Conservation (phyloP, 2,329 filamentous ascomycete genomes). For the Monosporascus sp. region DNA sequence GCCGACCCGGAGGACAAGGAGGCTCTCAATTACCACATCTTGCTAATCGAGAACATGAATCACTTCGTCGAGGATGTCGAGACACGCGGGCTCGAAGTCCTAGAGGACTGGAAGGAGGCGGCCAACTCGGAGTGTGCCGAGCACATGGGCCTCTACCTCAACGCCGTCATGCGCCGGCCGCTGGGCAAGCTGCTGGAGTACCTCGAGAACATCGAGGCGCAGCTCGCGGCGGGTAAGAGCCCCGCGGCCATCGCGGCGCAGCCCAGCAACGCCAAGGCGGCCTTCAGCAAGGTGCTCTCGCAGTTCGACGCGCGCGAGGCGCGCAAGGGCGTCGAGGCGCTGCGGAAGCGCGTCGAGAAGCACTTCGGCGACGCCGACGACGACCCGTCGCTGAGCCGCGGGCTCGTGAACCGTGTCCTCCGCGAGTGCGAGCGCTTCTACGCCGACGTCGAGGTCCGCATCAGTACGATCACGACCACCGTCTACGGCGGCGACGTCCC, state of each 20-base stretch:
- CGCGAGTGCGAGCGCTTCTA: slow-evolving; percentile 60
- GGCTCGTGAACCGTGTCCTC: slow-evolving; percentile 53
- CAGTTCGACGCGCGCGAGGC: slow-evolving; percentile 80
- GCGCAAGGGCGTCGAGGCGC: slow-evolving; percentile 79
- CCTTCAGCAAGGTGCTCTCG: slow-evolving; percentile 81
- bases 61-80: slow-evolving; percentile 93
- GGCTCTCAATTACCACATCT: slow-evolving; percentile 92
- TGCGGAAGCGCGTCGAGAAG: slow-evolving; percentile 91
- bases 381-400: slow-evolving; percentile 59
- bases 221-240: slow-evolving; percentile 55
- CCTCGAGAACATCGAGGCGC: slow-evolving; percentile 79
- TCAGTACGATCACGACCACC: slow-evolving; percentile 54
- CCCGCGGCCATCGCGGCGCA: slow-evolving; percentile 66
- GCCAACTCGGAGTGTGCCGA: slow-evolving; percentile 75
- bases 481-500: slow-evolving; percentile 60
- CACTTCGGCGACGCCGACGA: slow-evolving; percentile 92
- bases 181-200: slow-evolving; percentile 89
- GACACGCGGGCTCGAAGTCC: slow-evolving; percentile 63
- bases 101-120: slow-evolving; percentile 77
- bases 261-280: slow-evolving; percentile 73
- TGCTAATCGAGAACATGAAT: slow-evolving; percentile 98
- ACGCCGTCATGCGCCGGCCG: slow-evolving; percentile 81
- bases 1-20: slow-evolving; percentile 82
- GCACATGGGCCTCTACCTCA: slow-evolving; percentile 82
- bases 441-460: slow-evolving; percentile 54